phyloP scores from a whole-genome alignment of 257 asterid genomes.

The Nicotiana benthamiana region DNA sequence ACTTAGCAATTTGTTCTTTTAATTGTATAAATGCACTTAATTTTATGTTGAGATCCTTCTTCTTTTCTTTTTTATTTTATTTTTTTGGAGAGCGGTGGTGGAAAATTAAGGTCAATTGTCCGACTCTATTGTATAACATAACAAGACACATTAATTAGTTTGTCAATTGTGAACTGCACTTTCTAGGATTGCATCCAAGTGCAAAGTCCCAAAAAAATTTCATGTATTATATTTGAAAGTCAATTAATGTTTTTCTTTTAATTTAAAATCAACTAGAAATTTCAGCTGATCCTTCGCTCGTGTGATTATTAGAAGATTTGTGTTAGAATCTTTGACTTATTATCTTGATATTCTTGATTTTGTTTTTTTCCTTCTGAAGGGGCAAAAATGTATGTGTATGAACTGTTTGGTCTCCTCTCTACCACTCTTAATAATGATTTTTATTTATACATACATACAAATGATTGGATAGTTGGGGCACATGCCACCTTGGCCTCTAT shows the following conservation, averaged over 20 bases:
- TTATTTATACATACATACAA: not conserved
- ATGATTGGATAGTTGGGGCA: not conserved
- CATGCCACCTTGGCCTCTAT: not conserved
- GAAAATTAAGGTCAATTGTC: not conserved
- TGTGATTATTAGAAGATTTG: not conserved
- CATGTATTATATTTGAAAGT: not conserved
- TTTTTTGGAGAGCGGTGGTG: not conserved
- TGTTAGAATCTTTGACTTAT: not conserved
- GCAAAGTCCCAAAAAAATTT: not conserved
- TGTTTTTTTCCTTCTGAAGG: not conserved
- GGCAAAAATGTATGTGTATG: not conserved
- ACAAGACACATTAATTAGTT: not conserved
- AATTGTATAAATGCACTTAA: no score
- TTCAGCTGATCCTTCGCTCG: not conserved
- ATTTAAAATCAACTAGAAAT: not conserved
- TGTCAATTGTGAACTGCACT: not conserved
- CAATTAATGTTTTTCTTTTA: not conserved
- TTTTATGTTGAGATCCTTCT: no score
- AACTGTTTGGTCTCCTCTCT: not conserved
- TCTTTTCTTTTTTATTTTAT: no score
- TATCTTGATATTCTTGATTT: not conserved
- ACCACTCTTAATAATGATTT: not conserved
- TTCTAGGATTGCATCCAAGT: not conserved
- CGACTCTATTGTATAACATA: no score
- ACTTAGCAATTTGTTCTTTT: no score